Percentiles rank a stretch among this genome's conserved stretches.
Conservation (phyloP, 352 stramenopile species). For the Phytopythium litorale region DNA sequence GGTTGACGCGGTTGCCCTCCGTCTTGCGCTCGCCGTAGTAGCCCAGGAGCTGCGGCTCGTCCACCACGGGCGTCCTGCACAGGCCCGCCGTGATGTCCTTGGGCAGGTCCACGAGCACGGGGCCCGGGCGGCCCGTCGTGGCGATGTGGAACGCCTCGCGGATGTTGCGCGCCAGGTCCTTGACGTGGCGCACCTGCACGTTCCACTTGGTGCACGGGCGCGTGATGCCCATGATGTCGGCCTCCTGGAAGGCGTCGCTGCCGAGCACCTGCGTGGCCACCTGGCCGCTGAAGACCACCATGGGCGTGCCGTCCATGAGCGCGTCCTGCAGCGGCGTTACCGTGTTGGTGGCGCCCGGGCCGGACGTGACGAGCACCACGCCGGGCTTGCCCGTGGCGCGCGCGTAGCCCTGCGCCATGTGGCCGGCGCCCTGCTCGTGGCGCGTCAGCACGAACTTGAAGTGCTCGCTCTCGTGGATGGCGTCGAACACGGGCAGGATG, state of each 20-base stretch:
- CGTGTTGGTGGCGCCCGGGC: slow-evolving; percentile 92
- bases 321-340: slow-evolving; percentile 93
- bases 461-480: slow-evolving; percentile 88
- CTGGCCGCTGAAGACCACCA: slow-evolving; percentile 94
- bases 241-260: slow-evolving; percentile 92
- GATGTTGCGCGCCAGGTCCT: slow-evolving; percentile 93
- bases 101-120: slow-evolving; percentile 94
- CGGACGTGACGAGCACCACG: slow-evolving; percentile 92
- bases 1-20: slow-evolving; percentile 73
- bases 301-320: slow-evolving; percentile 93
- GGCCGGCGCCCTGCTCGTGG: slow-evolving; percentile 78
- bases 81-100: slow-evolving; percentile 92
- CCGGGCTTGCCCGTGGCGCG: slow-evolving; percentile 84
- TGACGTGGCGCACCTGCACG: slow-evolving; percentile 94
- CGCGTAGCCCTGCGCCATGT: slow-evolving; percentile 87
- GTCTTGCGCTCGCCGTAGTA: slow-evolving; percentile 88
- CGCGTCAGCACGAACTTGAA: slow-evolving; percentile 82
- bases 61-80: slow-evolving; percentile 66
- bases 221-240: slow-evolving; percentile 82
- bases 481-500: slow-evolving; percentile 93
- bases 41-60: slow-evolving; percentile 72
- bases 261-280: slow-evolving; percentile 90
- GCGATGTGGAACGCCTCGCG: slow-evolving; percentile 96
- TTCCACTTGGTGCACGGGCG: slow-evolving; percentile 96
- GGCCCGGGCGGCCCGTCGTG: slow-evolving; percentile 90